Percentiles rank a stretch among this genome's conserved stretches.
Conservation (phyloP, 495 filamentous ascomycete species). For the Talaromyces borbonicus region DNA sequence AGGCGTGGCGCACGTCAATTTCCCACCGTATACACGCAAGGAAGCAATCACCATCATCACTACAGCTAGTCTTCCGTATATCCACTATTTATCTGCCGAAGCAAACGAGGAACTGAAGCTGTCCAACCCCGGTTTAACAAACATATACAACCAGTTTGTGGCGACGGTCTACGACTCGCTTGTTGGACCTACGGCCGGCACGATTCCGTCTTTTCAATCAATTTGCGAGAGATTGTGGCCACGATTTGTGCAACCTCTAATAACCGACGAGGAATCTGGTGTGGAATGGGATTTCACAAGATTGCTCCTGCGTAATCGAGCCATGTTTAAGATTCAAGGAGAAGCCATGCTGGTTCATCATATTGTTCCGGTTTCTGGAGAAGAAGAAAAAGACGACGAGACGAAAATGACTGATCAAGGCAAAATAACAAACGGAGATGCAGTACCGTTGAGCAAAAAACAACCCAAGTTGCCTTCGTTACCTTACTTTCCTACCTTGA, state of each 20-base stretch:
- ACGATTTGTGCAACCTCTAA: constrained; percentile 52
- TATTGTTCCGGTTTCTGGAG: constrained; percentile 49
- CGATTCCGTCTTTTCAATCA: constrained; percentile 29
- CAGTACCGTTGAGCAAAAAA: constrained; percentile 13
- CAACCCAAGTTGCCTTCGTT: constrained; percentile 37
- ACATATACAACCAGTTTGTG: constrained; percentile 35
- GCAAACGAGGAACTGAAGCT: not conserved
- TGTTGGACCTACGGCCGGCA: constrained; percentile 35
- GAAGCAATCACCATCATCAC: constrained; percentile 68
- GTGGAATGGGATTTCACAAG: constrained; percentile 62
- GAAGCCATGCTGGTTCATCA: constrained; percentile 61
- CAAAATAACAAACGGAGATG: not conserved
- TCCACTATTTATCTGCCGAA: constrained; percentile 22
- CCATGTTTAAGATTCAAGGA: constrained; percentile 69
- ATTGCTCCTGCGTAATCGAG: constrained; percentile 62
- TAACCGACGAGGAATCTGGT: constrained; percentile 22
- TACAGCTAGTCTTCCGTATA: constrained; percentile 26
- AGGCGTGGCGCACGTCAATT: constrained; percentile 70
- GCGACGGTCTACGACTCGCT: constrained; percentile 31
- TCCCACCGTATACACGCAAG: constrained; percentile 72
- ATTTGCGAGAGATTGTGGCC: constrained; percentile 63
- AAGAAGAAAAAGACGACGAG: constrained; percentile 15
- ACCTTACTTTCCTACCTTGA: constrained; percentile 70
- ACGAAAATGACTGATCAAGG: constrained; percentile 19
- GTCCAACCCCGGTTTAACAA: constrained; percentile 8